Conservation (phyloP, 2,329 filamentous ascomycete species). For the Aspergillus fischeri region DNA sequence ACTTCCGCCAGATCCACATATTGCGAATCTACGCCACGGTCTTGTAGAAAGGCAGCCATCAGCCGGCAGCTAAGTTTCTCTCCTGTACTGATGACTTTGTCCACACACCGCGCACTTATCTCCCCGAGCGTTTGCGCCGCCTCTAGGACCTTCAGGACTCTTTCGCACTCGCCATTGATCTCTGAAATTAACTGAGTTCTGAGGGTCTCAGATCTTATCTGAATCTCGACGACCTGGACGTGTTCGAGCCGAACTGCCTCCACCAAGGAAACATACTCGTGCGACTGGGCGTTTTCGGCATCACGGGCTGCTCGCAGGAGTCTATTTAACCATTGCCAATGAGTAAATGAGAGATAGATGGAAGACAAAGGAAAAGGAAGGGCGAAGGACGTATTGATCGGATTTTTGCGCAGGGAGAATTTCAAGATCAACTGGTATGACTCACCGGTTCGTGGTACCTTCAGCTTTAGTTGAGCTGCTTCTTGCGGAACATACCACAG, state of each 20-base stretch:
- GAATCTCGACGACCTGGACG: slow-evolving; percentile 63
- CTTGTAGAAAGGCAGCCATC: slow-evolving; percentile 79
- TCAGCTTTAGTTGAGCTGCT: slow-evolving; percentile 92
- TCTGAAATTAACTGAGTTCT: slow-evolving; percentile 58
- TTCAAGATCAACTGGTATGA: slow-evolving; percentile 24
- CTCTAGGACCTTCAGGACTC: slow-evolving; percentile 70
- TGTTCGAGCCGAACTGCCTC: slow-evolving; percentile 81
- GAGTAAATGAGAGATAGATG: background rate
- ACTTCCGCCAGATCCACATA: slow-evolving; percentile 87
- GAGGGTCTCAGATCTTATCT: slow-evolving; percentile 56
- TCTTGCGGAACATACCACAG: slow-evolving; percentile 91
- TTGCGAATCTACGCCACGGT: slow-evolving; percentile 75
- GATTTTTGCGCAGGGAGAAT: background rate
- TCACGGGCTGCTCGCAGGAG: slow-evolving; percentile 48
- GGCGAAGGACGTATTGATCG: background rate
- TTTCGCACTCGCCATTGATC: slow-evolving; percentile 74
- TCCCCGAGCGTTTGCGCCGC: slow-evolving; percentile 60
- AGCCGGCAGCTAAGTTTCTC: slow-evolving; percentile 94
- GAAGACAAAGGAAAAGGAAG: too few relatives aligned
- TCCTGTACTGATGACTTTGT: slow-evolving; percentile 88
- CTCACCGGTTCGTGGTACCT: slow-evolving; percentile 91
- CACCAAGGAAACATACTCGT: slow-evolving; percentile 69
- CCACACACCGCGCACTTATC: slow-evolving; percentile 73
- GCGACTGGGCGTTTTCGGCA: slow-evolving; percentile 44
- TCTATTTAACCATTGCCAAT: slow-evolving; percentile 22